Conservation (phyloP, 306 rosid genomes). For the Rosa lucieae region DNA sequence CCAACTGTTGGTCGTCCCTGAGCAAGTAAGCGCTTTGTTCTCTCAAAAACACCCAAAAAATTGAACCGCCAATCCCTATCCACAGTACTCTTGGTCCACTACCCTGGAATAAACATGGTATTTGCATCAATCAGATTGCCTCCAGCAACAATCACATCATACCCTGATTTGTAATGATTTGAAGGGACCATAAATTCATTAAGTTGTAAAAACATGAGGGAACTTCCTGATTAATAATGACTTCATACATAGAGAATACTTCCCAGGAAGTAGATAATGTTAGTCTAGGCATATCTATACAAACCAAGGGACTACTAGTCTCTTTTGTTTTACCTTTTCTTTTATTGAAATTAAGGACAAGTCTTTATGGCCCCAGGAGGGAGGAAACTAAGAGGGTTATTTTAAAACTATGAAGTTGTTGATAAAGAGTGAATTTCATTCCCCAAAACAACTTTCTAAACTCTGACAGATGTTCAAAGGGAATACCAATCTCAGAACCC, state of each 20-base stretch:
- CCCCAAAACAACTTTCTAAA: too few relatives aligned
- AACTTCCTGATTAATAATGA: too few relatives aligned
- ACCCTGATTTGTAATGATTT: not conserved
- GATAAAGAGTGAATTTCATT: too few relatives aligned
- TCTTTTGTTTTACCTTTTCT: too few relatives aligned
- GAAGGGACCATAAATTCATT: not conserved
- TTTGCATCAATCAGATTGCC: not conserved
- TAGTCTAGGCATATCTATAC: not conserved
- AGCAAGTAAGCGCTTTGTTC: slow-evolving; percentile 43
- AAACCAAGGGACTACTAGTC: too few relatives aligned
- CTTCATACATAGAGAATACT: too few relatives aligned
- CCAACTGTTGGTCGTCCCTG: slow-evolving; percentile 34
- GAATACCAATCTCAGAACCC: too few relatives aligned
- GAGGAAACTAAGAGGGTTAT: too few relatives aligned
- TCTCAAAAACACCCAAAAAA: slow-evolving; percentile 54
- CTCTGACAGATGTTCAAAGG: too few relatives aligned
- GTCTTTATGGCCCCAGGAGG: too few relatives aligned
- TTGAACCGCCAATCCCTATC: slow-evolving; percentile 59
- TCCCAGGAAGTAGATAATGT: not conserved
- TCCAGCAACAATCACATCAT: not conserved
- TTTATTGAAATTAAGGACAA: too few relatives aligned
- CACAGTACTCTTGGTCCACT: slow-evolving; percentile 58
- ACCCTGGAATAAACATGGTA: slow-evolving; percentile 41
- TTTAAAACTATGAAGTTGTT: too few relatives aligned
- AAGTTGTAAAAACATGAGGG: not conserved